Evolutionary conservation across 2,329 filamentous ascomycete species (phyloP).

Genomic region (Verticillium nubilum): DNA sequence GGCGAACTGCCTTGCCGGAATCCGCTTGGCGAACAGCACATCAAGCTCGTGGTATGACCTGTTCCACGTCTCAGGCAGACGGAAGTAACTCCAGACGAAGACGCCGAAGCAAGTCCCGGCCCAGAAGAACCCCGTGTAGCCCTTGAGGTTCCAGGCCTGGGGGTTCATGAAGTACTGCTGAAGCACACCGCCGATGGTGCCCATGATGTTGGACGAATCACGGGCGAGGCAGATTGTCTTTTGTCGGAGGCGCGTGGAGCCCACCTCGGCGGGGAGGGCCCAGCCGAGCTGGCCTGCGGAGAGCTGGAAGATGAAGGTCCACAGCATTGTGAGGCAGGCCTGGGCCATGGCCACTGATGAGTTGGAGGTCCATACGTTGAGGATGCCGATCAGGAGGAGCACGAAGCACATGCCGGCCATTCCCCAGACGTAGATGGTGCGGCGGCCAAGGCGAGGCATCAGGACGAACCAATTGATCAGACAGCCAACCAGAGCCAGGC

Average conservation of each 20-base stretch:
- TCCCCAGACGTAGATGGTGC: constrained; percentile 35
- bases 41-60: constrained; percentile 18
- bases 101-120: constrained; percentile 10
- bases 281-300: constrained; percentile 28
- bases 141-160: constrained; percentile 29
- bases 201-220: constrained; percentile 13
- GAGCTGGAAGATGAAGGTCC: constrained; percentile 27
- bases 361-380: constrained; percentile 20
- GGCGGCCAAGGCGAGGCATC: constrained; percentile 33
- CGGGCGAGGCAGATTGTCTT: constrained; percentile 25
- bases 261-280: constrained; percentile 19
- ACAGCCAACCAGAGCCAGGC: constrained; percentile 35
- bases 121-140: constrained; percentile 25
- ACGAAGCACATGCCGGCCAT: constrained; percentile 30
- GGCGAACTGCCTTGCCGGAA: constrained; percentile 1
- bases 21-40: constrained; percentile 4
- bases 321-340: constrained; percentile 20
- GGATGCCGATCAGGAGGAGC: constrained; percentile 35
- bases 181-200: constrained; percentile 16
- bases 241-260: constrained; percentile 21
- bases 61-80: constrained; percentile 18
- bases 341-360: constrained; percentile 21
- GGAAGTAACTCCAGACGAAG: constrained; percentile 16
- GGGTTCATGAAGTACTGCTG: constrained; percentile 32
- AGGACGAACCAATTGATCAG: constrained; percentile 35